Conservation (phyloP, 768 basidiomycete genomes). For the Holtermannia corniformis region DNA sequence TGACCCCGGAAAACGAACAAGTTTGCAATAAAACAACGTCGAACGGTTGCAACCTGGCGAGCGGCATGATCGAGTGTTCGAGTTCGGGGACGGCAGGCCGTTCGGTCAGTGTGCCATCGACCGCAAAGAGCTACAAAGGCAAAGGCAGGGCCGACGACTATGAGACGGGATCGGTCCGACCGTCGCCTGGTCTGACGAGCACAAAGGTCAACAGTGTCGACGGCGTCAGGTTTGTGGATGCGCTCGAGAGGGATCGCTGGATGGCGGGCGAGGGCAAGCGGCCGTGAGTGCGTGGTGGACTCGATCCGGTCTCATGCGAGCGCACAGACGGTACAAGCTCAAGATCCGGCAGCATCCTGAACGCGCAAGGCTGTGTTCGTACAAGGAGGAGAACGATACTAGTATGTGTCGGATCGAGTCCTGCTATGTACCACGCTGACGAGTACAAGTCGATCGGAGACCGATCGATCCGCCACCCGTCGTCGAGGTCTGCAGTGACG, state of each 20-base stretch:
- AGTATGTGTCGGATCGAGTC: conserved; percentile 22
- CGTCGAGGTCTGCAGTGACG: conserved; percentile 22
- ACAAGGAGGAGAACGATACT: conserved; percentile 43
- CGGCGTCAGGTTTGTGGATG: neutral
- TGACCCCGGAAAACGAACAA: no score
- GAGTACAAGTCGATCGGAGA: conserved; percentile 33
- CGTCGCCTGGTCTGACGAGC: neutral
- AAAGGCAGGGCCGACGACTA: neutral
- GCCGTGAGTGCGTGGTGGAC: neutral
- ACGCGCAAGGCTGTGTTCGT: conserved; percentile 38
- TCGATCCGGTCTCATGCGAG: neutral
- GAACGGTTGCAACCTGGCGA: no score
- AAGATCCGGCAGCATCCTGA: conserved; percentile 38
- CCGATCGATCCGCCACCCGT: conserved; percentile 43
- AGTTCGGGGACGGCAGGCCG: no score
- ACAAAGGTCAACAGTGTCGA: neutral
- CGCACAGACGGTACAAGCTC: conserved; percentile 9
- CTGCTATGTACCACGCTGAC: neutral
- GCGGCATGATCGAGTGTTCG: no score
- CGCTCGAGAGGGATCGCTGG: neutral
- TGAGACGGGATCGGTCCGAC: neutral
- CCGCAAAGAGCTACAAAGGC: neutral
- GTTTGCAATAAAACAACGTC: no score
- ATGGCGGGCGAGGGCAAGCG: neutral
- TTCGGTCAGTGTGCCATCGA: no score